Percentiles rank a stretch among this genome's conserved stretches.
Conservation (phyloP, 2,329 filamentous ascomycete species). For the Aspergillus sp. region DNA sequence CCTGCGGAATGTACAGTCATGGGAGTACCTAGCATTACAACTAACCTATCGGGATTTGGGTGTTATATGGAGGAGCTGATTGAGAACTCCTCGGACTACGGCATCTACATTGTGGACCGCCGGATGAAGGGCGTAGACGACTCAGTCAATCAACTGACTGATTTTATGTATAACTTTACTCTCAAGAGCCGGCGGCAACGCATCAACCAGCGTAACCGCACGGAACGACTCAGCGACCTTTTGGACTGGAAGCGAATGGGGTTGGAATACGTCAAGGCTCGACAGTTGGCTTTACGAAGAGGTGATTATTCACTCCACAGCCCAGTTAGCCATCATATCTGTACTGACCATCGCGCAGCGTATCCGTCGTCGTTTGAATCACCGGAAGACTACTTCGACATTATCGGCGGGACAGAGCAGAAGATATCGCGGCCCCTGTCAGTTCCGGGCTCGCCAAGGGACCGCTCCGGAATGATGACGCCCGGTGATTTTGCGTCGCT, state of each 20-base stretch:
- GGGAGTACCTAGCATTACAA: slow-evolving; percentile 98
- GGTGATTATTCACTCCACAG: slow-evolving; percentile 29
- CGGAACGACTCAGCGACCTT: slow-evolving; percentile 89
- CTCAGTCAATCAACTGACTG: slow-evolving; percentile 90
- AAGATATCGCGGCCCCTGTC: slow-evolving; percentile 96
- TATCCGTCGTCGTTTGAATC: slow-evolving; percentile 82
- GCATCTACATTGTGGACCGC: slow-evolving; percentile 98
- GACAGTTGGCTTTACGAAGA: slow-evolving; percentile 84
- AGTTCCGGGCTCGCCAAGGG: slow-evolving; percentile 87
- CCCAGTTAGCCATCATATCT: not conserved
- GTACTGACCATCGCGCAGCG: slow-evolving; percentile 49
- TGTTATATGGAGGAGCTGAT: slow-evolving; percentile 99
- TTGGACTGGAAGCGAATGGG: slow-evolving; percentile 99
- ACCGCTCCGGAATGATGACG: slow-evolving; percentile 96
- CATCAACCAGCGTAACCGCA: slow-evolving; percentile 98
- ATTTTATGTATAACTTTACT: slow-evolving; percentile 92
- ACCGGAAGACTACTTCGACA: slow-evolving; percentile 78
- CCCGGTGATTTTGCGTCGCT: slow-evolving; percentile 96
- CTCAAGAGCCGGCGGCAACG: slow-evolving; percentile 91
- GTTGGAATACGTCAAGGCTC: slow-evolving; percentile 97
- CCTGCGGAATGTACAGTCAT: slow-evolving; percentile 98
- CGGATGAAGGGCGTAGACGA: slow-evolving; percentile 95
- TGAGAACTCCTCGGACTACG: slow-evolving; percentile 96
- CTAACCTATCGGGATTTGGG: slow-evolving; percentile 94
- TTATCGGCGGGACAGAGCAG: slow-evolving; percentile 87